These are phyloP conservation scores for Pharnaceum exiguum DNA, from an alignment of 148 eudicot species.

Conservation along the genomic window DNA sequence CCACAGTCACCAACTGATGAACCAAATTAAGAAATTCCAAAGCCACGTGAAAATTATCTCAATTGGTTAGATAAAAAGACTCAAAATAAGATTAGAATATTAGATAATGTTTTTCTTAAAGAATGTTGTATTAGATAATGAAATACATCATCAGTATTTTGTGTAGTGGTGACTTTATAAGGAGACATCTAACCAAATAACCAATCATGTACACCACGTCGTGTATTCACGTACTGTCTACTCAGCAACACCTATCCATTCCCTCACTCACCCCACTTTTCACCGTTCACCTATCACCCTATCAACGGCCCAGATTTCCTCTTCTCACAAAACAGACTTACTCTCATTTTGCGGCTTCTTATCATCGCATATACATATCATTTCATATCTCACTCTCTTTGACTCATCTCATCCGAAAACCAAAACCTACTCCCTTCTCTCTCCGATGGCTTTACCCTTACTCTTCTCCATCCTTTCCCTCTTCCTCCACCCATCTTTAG, in stretches of 20 bases:
- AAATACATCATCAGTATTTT: no score
- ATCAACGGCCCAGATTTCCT: background rate
- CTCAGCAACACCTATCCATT: constrained; percentile 9
- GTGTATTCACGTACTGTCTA: constrained; percentile 17
- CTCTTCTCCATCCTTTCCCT: background rate
- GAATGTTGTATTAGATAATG: no score
- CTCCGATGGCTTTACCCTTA: constrained; percentile 3
- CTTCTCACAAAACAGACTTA: background rate
- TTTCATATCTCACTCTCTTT: background rate
- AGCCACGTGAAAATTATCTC: no score
- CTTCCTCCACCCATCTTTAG: background rate
- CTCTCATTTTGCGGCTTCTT: constrained; percentile 14
- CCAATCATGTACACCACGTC: constrained; percentile 1
- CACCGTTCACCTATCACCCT: constrained; percentile 8
- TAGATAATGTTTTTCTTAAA: no score
- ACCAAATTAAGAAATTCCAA: no score
- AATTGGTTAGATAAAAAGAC: no score
- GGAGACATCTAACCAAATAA: background rate
- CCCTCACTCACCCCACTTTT: constrained; percentile 9
- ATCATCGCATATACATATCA: constrained; percentile 9
- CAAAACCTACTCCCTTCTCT: background rate
- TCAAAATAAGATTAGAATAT: no score
- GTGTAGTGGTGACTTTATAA: no score
- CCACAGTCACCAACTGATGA: no score
- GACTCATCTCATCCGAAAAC: background rate